Base-by-base conservation (phyloP, 192 early-diverging fungal species). In the Phycomyces blakesleeanus region DNA sequence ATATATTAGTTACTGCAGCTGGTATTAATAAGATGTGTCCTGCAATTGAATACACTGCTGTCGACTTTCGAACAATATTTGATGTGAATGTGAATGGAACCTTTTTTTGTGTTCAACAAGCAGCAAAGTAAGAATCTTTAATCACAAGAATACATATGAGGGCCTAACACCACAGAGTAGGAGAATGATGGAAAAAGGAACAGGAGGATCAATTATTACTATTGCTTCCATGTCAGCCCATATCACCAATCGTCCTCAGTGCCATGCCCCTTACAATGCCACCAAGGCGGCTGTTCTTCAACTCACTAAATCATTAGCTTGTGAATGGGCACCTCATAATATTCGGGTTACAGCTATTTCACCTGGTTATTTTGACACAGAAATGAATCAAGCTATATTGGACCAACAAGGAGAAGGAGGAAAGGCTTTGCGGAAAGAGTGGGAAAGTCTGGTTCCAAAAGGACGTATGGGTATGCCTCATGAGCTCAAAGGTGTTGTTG, bases 221-320 rank as follows among this genome's bases (percentile, higher is more conserved):
- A 54, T 74, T 18, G 66, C 76, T 1, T 73, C 69, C 55, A 78
- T 78, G 63, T 74, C 76, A 3, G 69, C 64, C 34, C 57, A 57
- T 38, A 55, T 78, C 12, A 60, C 72, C 18, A 72, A 72, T 57
- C 58, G 42, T 11, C 74, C 73, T 21, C 76, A 76, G 40, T 57
- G 44, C 18, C 78, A 79, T 47, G 72, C 73, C 55, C 69, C 69
- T 27, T 79, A 79, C 56, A 76, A 75, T 34, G 68, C 78, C 21
- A 73, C 77, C 54, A 79, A 79, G 40, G 72, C 73, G 20, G 78
- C 67, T 24, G 78, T 79, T 29, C 42, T 71, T 25, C 64, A 68
- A 55, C 42, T 79, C 27, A 68, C 77, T 20, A 79, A 79, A 47
- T 77, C 78, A n/a, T 42, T 79, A 3, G 78, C 78, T 21, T 64